Conservation (phyloP, 306 rosid genomes). For the Alnus rubra region DNA sequence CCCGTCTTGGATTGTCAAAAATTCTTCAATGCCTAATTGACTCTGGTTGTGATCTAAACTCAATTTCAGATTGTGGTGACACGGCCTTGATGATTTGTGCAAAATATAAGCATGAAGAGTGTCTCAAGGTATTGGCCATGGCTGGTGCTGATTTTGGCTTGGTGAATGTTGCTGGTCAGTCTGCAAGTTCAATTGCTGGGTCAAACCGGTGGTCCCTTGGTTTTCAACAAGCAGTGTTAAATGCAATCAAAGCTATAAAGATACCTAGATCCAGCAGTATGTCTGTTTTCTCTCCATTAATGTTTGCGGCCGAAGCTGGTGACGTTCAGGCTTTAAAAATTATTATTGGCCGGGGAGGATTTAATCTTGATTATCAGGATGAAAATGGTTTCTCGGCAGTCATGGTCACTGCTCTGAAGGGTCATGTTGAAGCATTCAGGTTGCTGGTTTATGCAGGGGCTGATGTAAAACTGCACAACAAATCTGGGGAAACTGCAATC, state of each 20-base stretch:
- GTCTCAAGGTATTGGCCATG: constrained; percentile 60
- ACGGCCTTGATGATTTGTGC: constrained; percentile 81
- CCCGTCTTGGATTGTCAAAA: constrained; percentile 62
- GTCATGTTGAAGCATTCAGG: constrained; percentile 74
- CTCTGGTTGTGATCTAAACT: constrained; percentile 73
- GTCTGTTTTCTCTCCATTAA: constrained; percentile 58
- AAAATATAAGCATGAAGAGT: constrained; percentile 62
- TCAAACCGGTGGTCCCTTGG: constrained; percentile 66
- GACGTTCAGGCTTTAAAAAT: constrained; percentile 69
- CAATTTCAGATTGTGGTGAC: constrained; percentile 65
- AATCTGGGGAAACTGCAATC: constrained; percentile 76
- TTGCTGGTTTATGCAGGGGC: constrained; percentile 87
- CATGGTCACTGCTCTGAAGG: constrained; percentile 73
- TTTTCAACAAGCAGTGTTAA: constrained; percentile 58
- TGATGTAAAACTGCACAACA: constrained; percentile 67
- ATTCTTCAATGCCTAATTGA: constrained; percentile 64
- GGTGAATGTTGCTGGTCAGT: constrained; percentile 60
- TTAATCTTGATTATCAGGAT: constrained; percentile 70
- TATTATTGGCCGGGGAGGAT: constrained; percentile 54
- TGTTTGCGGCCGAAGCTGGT: constrained; percentile 68
- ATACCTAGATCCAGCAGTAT: constrained; percentile 61
- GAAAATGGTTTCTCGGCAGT: constrained; percentile 72
- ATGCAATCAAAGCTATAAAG: constrained; percentile 48
- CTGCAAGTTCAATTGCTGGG: constrained; percentile 64
- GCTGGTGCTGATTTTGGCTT: constrained; percentile 88